Base-by-base conservation (phyloP, 306 rosid genomes). In the Oxytropis ochrocephala region DNA sequence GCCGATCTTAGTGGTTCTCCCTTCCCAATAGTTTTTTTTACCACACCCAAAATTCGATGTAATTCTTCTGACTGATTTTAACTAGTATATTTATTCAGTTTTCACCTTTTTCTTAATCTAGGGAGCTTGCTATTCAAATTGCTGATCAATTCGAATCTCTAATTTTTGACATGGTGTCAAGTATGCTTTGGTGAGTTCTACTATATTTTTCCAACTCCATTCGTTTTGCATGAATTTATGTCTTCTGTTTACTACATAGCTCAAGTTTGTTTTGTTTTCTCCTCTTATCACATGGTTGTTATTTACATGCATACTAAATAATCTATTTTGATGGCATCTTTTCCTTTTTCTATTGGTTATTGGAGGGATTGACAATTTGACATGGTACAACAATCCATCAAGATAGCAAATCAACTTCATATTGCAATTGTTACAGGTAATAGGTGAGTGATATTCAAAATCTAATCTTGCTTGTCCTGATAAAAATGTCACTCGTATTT, bases 91-190 rank as follows among this genome's bases (percentile, higher is more conserved):
- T 68, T 69, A 5, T 30, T 58, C 58, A 47, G 14, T 41, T 52
- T 47, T 51, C 54, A 42, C 43, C 42, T 54, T 82, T 51, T 65
- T 66, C 29, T 64, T 41, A 8, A 63, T 82, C 39, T 79, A 93
- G 98, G 85, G 98, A 93, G 83, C 97, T 93, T 83, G 97, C 97
- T 41, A 85, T 93, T 77, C 98, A 93, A 79, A 93, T 93, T 30
- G 71, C 85, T 7, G 91, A 90, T 82, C 98, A 93, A 84, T 90
- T 93, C 79, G 91, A 88, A 81, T 96, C 96, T 66, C 76, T 93
- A 64, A 97, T 96, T 42, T 75, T 82, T 32, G 96, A 75, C 73
- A 82, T 85, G 57, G 91, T 16, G 86, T 86, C 70, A 93, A 85
- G 80, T 90, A 90, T 56, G 90, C 86, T 39, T 91, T 84, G 97